Evolutionary conservation across 2,329 filamentous ascomycete species (phyloP).

Genomic region (Aschersonia sp.): DNA sequence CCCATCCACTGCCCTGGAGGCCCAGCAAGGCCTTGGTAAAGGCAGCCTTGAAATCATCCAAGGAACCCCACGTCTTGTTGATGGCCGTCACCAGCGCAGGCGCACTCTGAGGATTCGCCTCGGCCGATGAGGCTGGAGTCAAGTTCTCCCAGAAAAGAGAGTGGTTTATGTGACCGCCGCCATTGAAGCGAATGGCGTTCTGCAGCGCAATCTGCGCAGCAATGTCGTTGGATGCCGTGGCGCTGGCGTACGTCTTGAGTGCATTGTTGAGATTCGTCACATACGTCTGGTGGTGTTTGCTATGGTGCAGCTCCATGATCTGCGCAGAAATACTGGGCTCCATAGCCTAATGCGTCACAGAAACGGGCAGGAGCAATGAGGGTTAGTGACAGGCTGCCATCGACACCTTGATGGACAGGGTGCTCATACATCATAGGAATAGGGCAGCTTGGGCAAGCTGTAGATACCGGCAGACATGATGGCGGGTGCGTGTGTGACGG

Average conservation of each 20-base stretch:
- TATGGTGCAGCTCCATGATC: conserved; percentile 72
- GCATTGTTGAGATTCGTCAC: conserved; percentile 61
- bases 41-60: conserved; percentile 48
- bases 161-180: conserved; percentile 88
- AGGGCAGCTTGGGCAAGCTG: conserved; percentile 50
- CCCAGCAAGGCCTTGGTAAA: conserved; percentile 53
- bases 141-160: conserved; percentile 85
- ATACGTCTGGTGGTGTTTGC: conserved; percentile 68
- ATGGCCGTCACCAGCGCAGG: conserved; percentile 48
- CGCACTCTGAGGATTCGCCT: conserved; percentile 34
- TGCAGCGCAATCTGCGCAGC: conserved; percentile 53
- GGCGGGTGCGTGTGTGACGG: background rate
- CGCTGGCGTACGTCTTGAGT: conserved; percentile 42
- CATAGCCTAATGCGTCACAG: conserved; percentile 37
- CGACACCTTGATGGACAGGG: conserved; percentile 3
- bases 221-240: conserved; percentile 42
- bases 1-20: conserved; percentile 78
- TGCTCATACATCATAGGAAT: conserved; percentile 50
- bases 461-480: conserved; percentile 30
- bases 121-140: conserved; percentile 40
- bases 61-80: conserved; percentile 49
- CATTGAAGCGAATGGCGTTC: conserved; percentile 69
- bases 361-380: conserved; percentile 15
- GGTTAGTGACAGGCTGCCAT: conserved; percentile 14
- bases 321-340: conserved; percentile 61